Evolutionary conservation across 805 yeast species (phyloP).

Genomic region (Kodamaea hsintzibuensis): DNA sequence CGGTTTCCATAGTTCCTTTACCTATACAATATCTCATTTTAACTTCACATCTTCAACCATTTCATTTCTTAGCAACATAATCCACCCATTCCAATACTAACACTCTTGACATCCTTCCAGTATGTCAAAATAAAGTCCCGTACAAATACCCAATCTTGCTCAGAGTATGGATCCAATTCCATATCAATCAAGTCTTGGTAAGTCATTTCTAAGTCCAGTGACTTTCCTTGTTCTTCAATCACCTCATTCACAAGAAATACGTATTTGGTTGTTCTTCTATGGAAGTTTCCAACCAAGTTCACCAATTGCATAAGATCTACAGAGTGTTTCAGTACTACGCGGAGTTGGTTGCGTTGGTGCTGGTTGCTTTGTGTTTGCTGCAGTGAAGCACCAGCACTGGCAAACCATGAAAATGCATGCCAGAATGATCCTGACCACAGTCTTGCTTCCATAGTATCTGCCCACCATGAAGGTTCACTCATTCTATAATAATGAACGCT

Average conservation of each 20-base stretch:
- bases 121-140: constrained; percentile 35
- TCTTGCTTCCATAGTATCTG: constrained; percentile 44
- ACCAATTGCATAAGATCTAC: constrained; percentile 25
- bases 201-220: constrained; percentile 29
- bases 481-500: not conserved
- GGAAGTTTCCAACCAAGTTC: constrained; percentile 39
- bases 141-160: constrained; percentile 37
- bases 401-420: constrained; percentile 85
- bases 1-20: no score
- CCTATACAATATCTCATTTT: not conserved
- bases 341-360: constrained; percentile 18
- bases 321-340: constrained; percentile 12
- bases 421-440: constrained; percentile 61
- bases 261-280: constrained; percentile 35
- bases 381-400: constrained; percentile 55
- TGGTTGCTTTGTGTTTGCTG: not conserved
- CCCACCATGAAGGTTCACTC: constrained; percentile 40
- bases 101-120: constrained; percentile 33
- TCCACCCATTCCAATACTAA: constrained; percentile 36
- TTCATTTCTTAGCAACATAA: constrained; percentile 30
- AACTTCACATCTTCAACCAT: no score
- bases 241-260: constrained; percentile 31
- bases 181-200: constrained; percentile 43
- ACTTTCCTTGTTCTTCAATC: constrained; percentile 26
- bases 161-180: constrained; percentile 46